Evolutionary conservation across 768 basidiomycete species (phyloP), one percentile per base, ranked within the genome.

Genomic region (Boletus patriciae): DNA sequence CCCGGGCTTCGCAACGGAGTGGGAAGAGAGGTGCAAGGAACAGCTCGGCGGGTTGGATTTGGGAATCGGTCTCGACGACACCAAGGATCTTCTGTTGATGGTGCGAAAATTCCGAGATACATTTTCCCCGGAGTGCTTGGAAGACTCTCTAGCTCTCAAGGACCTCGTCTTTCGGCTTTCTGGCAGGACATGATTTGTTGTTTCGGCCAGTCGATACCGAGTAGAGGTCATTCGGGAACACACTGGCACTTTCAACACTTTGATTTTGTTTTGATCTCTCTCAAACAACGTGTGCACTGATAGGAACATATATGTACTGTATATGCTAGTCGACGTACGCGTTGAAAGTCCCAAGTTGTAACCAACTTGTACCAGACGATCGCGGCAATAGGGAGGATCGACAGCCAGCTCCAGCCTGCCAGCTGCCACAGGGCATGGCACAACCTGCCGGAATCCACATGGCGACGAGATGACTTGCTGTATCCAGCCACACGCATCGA

Each of bases 131-230:
- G 66, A 70, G 50, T 65, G 60, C 29, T 34, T 0, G 16, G 65
- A 62, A 42, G 68, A 68, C 34, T 57, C 66, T 33, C 27, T 33
- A 23, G 46, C 53, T 50, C 66, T 70, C 51, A 67, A 44, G 23
- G 13, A 29, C 21, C 46, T 65, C 38, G 37, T 68, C 25, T 60
- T 60, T 44, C 57, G 50, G 29, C 41, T 70, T 52, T 61, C 59
- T 44, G 34, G 27, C 54, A 34, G 46, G 33, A 11, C 15, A 7
- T 65, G 62, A 55, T 19, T 13, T 33, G 9, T 34, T 25, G 13
- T 25, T 41, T 16, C 27, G 4, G 4, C 25, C 25, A n/a, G n/a
- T 38, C 19, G 19, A 31, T 46, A 29, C 16, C 10, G 18, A n/a
- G 25, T 33, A 53, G 3, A 31, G 16, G 21, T 50, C 16, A 4